These are phyloP conservation scores for Westerdykella sp. DNA, from an alignment of 2,329 filamentous ascomycete genomes.

Conservation along the genomic window DNA sequence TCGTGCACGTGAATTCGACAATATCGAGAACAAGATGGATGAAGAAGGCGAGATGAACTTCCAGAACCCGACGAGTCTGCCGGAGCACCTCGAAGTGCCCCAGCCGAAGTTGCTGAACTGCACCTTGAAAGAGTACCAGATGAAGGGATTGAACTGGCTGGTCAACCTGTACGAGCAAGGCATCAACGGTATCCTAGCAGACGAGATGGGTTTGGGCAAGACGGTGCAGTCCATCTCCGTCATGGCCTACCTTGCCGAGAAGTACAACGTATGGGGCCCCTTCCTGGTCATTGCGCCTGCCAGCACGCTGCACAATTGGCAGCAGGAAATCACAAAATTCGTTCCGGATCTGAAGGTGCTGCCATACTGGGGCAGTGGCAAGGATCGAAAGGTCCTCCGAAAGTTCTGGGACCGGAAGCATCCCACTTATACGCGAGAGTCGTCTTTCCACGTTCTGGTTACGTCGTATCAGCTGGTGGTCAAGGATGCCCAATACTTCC, in stretches of 20 bases:
- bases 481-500: conserved; percentile 92
- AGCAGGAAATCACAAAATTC: conserved; percentile 94
- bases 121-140: conserved; percentile 95
- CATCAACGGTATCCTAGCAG: conserved; percentile 97
- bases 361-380: conserved; percentile 94
- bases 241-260: conserved; percentile 96
- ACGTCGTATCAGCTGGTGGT: conserved; percentile 98
- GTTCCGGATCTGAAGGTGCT: conserved; percentile 91
- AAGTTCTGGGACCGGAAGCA: conserved; percentile 99
- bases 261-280: conserved; percentile 96
- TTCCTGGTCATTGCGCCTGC: conserved; percentile 95
- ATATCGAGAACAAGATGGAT: conserved; percentile 61
- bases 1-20: conserved; percentile 89
- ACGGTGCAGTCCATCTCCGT: conserved; percentile 98
- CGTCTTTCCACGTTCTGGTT: conserved; percentile 90
- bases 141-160: conserved; percentile 98
- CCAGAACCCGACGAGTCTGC: conserved; percentile 89
- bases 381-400: conserved; percentile 88
- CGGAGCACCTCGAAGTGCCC: conserved; percentile 85
- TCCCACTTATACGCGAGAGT: conserved; percentile 87
- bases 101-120: conserved; percentile 91
- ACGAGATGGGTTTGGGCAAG: conserved; percentile 99
- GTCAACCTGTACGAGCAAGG: conserved; percentile 98
- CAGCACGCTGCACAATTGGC: conserved; percentile 97
- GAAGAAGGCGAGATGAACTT: conserved; percentile 99